These are phyloP conservation scores for Coemansia sp. DNA, from an alignment of 192 early-diverging fungal species.

Conservation along the genomic window DNA sequence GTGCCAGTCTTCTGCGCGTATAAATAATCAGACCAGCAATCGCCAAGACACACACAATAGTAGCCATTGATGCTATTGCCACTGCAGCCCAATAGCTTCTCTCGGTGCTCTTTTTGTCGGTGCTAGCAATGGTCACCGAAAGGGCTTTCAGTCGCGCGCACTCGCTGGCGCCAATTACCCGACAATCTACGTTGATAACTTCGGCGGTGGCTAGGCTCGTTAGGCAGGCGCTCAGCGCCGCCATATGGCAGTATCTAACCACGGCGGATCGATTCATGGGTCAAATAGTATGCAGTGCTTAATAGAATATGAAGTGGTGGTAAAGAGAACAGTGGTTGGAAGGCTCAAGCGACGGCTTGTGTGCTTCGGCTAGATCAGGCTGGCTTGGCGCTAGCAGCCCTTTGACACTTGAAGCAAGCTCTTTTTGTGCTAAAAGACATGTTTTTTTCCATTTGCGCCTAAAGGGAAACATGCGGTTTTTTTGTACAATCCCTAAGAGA, in stretches of 20 bases:
- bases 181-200: constrained; percentile 10
- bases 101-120: background rate
- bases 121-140: background rate
- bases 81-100: background rate
- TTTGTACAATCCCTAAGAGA: background rate
- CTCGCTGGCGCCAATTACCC: constrained; percentile 4
- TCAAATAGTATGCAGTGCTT: background rate
- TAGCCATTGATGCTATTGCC: background rate
- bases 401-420: background rate
- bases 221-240: background rate
- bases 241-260: background rate
- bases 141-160: constrained; percentile 16
- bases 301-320: background rate
- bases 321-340: background rate
- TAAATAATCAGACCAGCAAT: constrained; percentile 9
- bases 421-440: background rate
- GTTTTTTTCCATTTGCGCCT: background rate
- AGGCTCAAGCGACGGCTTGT: background rate
- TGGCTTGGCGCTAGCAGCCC: background rate
- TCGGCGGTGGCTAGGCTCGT: background rate
- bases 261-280: background rate
- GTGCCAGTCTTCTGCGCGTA: background rate
- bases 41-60: background rate
- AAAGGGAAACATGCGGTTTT: background rate
- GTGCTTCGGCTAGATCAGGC: background rate